Conservation (phyloP, 2,329 filamentous ascomycete species). For the Zopfia rhizophila region DNA sequence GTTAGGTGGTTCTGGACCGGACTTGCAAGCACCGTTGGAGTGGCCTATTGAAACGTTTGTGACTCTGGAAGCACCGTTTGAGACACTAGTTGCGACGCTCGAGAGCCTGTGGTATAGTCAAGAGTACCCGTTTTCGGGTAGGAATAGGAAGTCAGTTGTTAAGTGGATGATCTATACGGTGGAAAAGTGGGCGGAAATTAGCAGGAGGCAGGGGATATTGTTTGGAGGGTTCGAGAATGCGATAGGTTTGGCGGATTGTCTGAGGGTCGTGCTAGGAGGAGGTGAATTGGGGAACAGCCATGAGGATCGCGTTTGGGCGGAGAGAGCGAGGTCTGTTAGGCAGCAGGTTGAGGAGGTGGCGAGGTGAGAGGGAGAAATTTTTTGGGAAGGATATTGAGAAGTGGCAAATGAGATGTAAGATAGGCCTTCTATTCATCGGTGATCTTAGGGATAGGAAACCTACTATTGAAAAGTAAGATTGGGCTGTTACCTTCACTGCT, state of each 20-base stretch:
- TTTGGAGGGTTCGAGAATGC: conserved; percentile 71
- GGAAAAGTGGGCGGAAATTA: conserved; percentile 69
- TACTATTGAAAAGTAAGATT: too few species aligned
- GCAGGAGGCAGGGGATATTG: conserved; percentile 62
- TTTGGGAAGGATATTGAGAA: too few species aligned
- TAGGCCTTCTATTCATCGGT: too few species aligned
- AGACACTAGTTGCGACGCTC: conserved; percentile 69
- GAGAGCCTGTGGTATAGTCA: conserved; percentile 75
- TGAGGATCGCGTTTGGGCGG: conserved; percentile 44
- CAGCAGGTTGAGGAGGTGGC: conserved; percentile 42
- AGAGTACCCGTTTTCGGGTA: conserved; percentile 70
- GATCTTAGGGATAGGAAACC: too few species aligned
- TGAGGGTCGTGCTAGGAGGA: conserved; percentile 56
- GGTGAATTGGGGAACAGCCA: conserved; percentile 52
- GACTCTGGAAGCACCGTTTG: conserved; percentile 69
- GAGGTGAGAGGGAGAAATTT: conserved; percentile 34
- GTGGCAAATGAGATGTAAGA: too few species aligned
- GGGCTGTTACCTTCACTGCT: too few species aligned
- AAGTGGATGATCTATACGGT: conserved; percentile 71
- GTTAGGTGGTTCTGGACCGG: too few species aligned
- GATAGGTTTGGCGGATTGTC: conserved; percentile 50
- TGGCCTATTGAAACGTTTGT: conserved; percentile 75
- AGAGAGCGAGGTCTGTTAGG: conserved; percentile 38
- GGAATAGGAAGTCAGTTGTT: conserved; percentile 66
- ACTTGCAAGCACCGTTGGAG: conserved; percentile 36